Conservation (phyloP, 768 basidiomycete genomes). For the Psilocybe subaeruginosa region DNA sequence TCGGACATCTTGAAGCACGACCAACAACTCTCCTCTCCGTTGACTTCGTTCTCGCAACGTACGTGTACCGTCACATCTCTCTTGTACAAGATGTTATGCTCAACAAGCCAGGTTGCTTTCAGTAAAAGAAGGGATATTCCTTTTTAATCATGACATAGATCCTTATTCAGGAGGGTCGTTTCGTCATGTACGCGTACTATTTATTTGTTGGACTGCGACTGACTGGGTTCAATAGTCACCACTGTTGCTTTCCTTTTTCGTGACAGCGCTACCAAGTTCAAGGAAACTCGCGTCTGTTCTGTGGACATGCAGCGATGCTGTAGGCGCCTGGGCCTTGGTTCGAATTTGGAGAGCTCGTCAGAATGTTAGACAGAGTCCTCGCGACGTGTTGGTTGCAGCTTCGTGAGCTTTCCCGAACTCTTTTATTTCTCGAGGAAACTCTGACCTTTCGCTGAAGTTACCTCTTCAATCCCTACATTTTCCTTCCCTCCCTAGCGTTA, state of each 20-base stretch:
- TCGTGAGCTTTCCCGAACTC: conserved; percentile 48
- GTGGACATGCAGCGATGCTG: conserved; percentile 73
- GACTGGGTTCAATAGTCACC: conserved; percentile 63
- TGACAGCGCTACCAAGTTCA: conserved; percentile 65
- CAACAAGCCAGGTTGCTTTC: conserved; percentile 9
- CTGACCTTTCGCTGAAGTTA: conserved; percentile 52
- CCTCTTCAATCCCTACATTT: conserved; percentile 87
- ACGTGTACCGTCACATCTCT: conserved; percentile 16
- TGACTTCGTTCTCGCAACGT: conserved; percentile 83
- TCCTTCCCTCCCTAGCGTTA: conserved; percentile 77
- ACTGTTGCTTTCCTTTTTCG: conserved; percentile 75
- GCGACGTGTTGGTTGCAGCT: conserved; percentile 66
- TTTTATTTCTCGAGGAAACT: background rate
- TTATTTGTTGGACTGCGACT: background rate
- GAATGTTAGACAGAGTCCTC: conserved; percentile 44
- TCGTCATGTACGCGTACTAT: conserved; percentile 66
- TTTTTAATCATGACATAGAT: conserved; percentile 75
- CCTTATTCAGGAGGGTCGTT: conserved; percentile 89
- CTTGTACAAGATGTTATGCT: conserved; percentile 6
- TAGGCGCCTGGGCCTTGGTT: conserved; percentile 70
- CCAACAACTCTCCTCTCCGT: conserved; percentile 78
- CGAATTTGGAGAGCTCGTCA: conserved; percentile 70
- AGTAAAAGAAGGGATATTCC: conserved; percentile 92
- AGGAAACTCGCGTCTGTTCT: conserved; percentile 50
- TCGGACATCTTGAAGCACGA: conserved; percentile 61